Evolutionary conservation across 2,329 filamentous ascomycete species (phyloP).

Genomic region (Fusarium fracticaudum): DNA sequence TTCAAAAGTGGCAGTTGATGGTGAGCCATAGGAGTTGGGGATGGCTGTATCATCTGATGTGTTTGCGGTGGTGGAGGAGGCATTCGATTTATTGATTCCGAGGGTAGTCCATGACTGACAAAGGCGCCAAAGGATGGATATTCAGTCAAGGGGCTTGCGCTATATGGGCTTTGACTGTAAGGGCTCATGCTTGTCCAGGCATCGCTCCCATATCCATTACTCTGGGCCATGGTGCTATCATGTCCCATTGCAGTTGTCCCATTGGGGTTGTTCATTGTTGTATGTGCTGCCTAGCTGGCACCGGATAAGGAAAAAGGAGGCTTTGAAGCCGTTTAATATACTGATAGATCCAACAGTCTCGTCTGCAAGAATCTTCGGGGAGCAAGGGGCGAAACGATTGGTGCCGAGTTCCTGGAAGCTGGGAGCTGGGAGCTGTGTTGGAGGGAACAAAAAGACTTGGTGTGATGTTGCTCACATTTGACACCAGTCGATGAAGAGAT

Average conservation of each 20-base stretch:
- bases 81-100: constrained; percentile 62
- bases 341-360: neutral
- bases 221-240: constrained; percentile 46
- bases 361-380: neutral
- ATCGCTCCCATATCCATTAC: constrained; percentile 52
- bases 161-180: constrained; percentile 69
- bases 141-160: constrained; percentile 67
- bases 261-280: constrained; percentile 49
- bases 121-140: constrained; percentile 69
- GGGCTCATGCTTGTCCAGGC: constrained; percentile 67
- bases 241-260: constrained; percentile 46
- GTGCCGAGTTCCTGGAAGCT: constrained; percentile 7
- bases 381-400: constrained; percentile 11
- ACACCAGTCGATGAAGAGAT: constrained; percentile 31
- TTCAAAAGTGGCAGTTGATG: constrained; percentile 75
- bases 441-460: constrained; percentile 16
- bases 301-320: constrained; percentile 13
- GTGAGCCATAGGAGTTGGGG: constrained; percentile 59
- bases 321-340: neutral
- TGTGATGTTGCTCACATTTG: constrained; percentile 40
- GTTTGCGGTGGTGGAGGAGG: constrained; percentile 62
- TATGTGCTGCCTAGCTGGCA: constrained; percentile 29
- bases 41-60: constrained; percentile 47
- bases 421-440: constrained; percentile 15
- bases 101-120: constrained; percentile 61